Percentiles rank a stretch among this genome's conserved stretches.
Evolutionary conservation across 1,284 basidiomycete genomes (phyloP).

Genomic region (Termitomyces sp.): DNA sequence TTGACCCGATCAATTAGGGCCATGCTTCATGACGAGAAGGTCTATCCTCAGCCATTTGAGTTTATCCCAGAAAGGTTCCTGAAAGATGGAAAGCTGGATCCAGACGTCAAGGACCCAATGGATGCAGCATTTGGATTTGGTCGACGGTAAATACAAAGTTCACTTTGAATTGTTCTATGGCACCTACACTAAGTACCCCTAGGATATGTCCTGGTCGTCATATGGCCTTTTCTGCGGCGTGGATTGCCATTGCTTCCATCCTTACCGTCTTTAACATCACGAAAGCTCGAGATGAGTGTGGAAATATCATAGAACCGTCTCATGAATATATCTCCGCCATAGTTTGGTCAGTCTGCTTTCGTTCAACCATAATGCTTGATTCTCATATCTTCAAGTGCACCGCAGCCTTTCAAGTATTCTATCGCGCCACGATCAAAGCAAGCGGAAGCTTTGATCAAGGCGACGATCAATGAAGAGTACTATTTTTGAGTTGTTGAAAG

Average conservation of each 20-base stretch:
- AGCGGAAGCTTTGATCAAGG: constrained; percentile 18
- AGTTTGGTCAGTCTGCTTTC: constrained; percentile 21
- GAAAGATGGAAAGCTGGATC: constrained; percentile 17
- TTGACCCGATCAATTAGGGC: constrained; percentile 17
- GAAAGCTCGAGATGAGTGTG: constrained; percentile 25
- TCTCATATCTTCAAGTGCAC: constrained; percentile 18
- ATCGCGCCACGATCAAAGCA: constrained; percentile 26
- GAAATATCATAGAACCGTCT: constrained; percentile 25
- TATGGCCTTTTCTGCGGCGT: constrained; percentile 31
- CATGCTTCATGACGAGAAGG: constrained; percentile 34
- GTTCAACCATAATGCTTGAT: neutral
- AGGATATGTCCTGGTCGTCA: constrained; percentile 31
- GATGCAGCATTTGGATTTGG: constrained; percentile 20
- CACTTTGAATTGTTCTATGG: neutral
- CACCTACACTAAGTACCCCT: neutral
- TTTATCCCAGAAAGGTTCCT: constrained; percentile 36
- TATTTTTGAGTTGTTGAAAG: neutral
- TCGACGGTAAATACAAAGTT: constrained; percentile 10
- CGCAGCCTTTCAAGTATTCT: constrained; percentile 27
- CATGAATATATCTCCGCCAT: constrained; percentile 21
- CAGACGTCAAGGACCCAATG: constrained; percentile 13
- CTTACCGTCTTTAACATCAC: constrained; percentile 32
- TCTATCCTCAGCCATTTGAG: constrained; percentile 33
- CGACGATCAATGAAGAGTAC: constrained; percentile 12
- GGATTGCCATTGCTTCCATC: constrained; percentile 34